phyloP scores from a whole-genome alignment of 2,329 filamentous ascomycete species.

The Nemania serpens region DNA sequence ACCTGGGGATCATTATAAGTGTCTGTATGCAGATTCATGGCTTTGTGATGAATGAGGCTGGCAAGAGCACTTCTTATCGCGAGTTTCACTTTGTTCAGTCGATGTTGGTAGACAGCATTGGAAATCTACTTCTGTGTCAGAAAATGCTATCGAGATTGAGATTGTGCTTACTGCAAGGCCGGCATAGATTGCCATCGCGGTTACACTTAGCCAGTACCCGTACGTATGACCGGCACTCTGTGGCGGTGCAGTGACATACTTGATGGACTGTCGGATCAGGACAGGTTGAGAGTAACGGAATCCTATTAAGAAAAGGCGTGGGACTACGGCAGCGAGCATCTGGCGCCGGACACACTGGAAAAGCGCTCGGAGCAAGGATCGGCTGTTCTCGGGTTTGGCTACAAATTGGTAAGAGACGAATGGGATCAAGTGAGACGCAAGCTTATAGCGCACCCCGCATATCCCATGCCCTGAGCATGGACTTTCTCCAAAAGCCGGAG shows the following conservation, averaged over 20 bases:
- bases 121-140: constrained; percentile 40
- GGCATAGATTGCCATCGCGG: constrained; percentile 43
- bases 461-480: constrained; percentile 37
- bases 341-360: constrained; percentile 34
- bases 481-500: constrained; percentile 30
- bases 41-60: constrained; percentile 44
- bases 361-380: too few relatives aligned
- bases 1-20: constrained; percentile 40
- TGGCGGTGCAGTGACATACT: constrained; percentile 34
- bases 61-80: constrained; percentile 44
- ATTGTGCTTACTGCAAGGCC: constrained; percentile 43
- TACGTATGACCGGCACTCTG: constrained; percentile 26
- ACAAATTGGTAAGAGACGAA: too few relatives aligned
- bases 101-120: constrained; percentile 40
- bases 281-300: constrained; percentile 49
- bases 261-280: constrained; percentile 46
- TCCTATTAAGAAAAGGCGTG: constrained; percentile 45
- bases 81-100: constrained; percentile 40
- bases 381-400: constrained; percentile 17
- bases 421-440: neutral
- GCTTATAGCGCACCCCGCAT: constrained; percentile 33
- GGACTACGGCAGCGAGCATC: constrained; percentile 42
- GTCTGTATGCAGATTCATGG: constrained; percentile 31
- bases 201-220: constrained; percentile 39
- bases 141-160: neutral